A percentile compares a stretch with the other conserved stretches of the same genome.
Evolutionary conservation across 371 early-diverging fungal genomes (phyloP).

Genomic region (Circinella umbellata): DNA sequence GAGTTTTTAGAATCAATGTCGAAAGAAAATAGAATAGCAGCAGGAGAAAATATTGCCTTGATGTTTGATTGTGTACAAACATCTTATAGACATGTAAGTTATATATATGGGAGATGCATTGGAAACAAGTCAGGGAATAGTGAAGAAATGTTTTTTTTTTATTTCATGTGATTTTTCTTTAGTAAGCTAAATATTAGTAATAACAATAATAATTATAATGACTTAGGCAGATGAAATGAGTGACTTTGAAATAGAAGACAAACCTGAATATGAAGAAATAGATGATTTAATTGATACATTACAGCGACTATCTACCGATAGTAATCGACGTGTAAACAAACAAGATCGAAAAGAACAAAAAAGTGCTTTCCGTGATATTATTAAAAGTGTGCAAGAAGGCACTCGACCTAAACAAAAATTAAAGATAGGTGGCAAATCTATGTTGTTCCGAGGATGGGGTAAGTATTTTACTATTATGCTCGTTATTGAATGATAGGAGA

Average conservation of each 20-base stretch:
- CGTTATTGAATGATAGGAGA: neutral
- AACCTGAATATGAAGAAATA: conserved; percentile 47
- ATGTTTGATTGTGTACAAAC: conserved; percentile 55
- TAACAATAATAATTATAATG: neutral
- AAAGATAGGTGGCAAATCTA: conserved; percentile 34
- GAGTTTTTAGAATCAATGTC: conserved; percentile 58
- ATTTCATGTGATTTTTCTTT: neutral
- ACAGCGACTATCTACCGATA: conserved; percentile 58
- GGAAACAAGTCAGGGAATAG: too few relatives aligned
- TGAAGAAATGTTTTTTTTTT: too few relatives aligned
- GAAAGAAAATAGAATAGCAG: conserved; percentile 69
- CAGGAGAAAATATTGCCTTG: conserved; percentile 76
- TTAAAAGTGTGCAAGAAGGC: conserved; percentile 57
- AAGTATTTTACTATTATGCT: neutral
- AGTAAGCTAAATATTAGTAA: neutral
- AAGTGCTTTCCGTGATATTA: conserved; percentile 68
- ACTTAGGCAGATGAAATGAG: conserved; percentile 23
- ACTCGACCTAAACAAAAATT: conserved; percentile 49
- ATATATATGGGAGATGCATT: too few relatives aligned
- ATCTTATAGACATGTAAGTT: conserved; percentile 1
- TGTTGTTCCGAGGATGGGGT: conserved; percentile 55
- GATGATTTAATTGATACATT: conserved; percentile 58
- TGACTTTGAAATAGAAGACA: conserved; percentile 45
- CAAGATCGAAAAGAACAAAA: conserved; percentile 66
- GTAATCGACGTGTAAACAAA: conserved; percentile 60